Evolutionary conservation across 345 rosid genomes (phyloP).

Genomic region (Brassica incana): DNA sequence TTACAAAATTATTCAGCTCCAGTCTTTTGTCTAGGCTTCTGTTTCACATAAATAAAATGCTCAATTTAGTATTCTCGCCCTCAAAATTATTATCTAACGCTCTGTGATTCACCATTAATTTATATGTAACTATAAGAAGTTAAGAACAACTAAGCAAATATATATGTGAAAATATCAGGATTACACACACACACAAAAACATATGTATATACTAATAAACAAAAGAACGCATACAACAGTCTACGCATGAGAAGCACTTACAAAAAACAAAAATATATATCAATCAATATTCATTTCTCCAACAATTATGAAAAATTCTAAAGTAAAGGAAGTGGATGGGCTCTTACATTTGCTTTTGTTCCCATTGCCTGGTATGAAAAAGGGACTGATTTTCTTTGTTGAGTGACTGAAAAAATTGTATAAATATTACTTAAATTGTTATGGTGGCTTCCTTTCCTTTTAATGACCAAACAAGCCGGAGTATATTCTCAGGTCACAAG

Average conservation of each 20-base stretch:
- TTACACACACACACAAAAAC: too few species aligned
- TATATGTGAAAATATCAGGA: not conserved
- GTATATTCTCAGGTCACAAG: slow-evolving; percentile 14
- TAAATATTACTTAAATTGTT: not conserved
- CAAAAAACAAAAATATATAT: not conserved
- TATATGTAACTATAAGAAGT: not conserved
- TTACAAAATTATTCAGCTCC: not conserved
- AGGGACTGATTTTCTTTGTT: not conserved
- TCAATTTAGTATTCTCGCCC: not conserved
- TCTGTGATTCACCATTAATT: not conserved
- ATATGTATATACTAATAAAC: too few species aligned
- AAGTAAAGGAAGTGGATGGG: slow-evolving; percentile 26
- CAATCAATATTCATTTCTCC: not conserved
- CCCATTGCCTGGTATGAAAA: slow-evolving; percentile 35
- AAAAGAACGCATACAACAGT: not conserved
- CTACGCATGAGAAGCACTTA: not conserved
- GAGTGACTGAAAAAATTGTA: not conserved
- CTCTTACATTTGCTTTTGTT: slow-evolving; percentile 35
- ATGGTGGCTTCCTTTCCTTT: slow-evolving; percentile 16
- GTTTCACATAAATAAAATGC: too few species aligned
- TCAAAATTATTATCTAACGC: not conserved
- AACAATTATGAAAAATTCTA: slow-evolving; percentile 5
- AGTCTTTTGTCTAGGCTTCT: not conserved
- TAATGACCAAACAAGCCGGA: slow-evolving; percentile 28
- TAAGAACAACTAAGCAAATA: not conserved